These are phyloP conservation scores for Botrytis porri DNA, from an alignment of 2,329 filamentous ascomycete species.

Conservation along the genomic window DNA sequence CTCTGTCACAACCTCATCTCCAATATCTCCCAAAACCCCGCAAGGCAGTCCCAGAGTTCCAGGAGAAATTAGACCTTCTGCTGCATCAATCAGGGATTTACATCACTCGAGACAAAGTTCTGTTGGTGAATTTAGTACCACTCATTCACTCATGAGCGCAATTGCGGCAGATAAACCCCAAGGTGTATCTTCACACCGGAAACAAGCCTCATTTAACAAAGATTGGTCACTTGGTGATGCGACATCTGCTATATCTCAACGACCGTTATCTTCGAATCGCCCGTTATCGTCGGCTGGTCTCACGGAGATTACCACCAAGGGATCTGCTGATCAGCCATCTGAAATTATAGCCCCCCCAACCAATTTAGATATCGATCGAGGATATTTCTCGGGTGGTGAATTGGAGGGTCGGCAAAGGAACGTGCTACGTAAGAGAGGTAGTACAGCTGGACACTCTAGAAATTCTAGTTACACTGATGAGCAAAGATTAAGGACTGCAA, in stretches of 20 bases:
- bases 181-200: conserved; percentile 49
- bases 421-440: conserved; percentile 75
- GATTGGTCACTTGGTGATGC: conserved; percentile 62
- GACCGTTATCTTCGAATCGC: conserved; percentile 25
- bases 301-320: conserved; percentile 30
- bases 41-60: conserved; percentile 41
- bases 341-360: conserved; percentile 31
- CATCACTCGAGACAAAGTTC: conserved; percentile 86
- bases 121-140: conserved; percentile 41
- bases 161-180: conserved; percentile 35
- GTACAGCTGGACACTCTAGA: conserved; percentile 58
- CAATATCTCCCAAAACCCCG: conserved; percentile 41
- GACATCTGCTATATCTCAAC: conserved; percentile 32
- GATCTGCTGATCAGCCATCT: conserved; percentile 36
- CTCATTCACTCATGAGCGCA: conserved; percentile 43
- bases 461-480: conserved; percentile 78
- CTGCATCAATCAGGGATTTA: conserved; percentile 76
- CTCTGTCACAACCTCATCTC: conserved; percentile 43
- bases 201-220: conserved; percentile 66
- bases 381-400: conserved; percentile 91
- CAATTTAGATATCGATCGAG: conserved; percentile 68
- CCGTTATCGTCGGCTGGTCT: conserved; percentile 18
- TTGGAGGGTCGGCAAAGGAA: conserved; percentile 73
- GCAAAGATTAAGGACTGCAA: conserved; percentile 62
- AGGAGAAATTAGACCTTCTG: conserved; percentile 61